Base-by-base conservation (phyloP, 1,284 basidiomycete genomes). In the Sphagnurus paluster region DNA sequence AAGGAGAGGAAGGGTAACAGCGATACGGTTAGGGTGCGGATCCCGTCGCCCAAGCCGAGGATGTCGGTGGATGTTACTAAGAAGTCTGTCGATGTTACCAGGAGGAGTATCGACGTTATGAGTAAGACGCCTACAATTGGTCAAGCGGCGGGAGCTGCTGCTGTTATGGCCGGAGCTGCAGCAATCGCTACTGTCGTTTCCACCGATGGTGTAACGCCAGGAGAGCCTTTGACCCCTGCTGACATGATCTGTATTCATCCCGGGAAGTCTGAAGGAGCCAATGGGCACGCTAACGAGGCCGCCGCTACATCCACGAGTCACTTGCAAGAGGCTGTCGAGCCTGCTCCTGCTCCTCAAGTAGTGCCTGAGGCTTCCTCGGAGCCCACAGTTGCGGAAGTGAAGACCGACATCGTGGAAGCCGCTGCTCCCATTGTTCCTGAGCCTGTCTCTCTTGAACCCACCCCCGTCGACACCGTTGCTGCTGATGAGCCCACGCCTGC, bases 31-130 rank as follows among this genome's bases (percentile, higher is more conserved):
- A 60, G 57, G 39, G 48, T 64, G 33, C 57, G 56, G 42, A 46
- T 61, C 7, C 60, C 62, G 1, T 57, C 56, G 17, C 59, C 64
- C 4, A 62, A 61, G 46, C 52, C 56, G 16, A 59, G 54, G 36
- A 62, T 59, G 42, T 62, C 63, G 24, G 41, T 48, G 9, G 62
- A 62, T 3, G 48, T 50, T 8, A 39, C 57, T 9, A 53, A 54
- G 48, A 64, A 59, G 38, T 56, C 56, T 5, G 55, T 50, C 41
- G 53, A 57, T 30, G 48, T 30, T 1, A 47, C 48, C 34, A 49
- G 39, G 43, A 53, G 53, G 43, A 44, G 50, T 24, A 38, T 37
- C 28, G 55, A 44, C 6, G 37, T 3, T 4, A 40, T 25, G 3
- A 37, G 39, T 10, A 45, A 39, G 46, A 40, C 33, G 2, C 39